Evolutionary conservation across 306 rosid species (phyloP).

Genomic region (Malus sylvestris): DNA sequence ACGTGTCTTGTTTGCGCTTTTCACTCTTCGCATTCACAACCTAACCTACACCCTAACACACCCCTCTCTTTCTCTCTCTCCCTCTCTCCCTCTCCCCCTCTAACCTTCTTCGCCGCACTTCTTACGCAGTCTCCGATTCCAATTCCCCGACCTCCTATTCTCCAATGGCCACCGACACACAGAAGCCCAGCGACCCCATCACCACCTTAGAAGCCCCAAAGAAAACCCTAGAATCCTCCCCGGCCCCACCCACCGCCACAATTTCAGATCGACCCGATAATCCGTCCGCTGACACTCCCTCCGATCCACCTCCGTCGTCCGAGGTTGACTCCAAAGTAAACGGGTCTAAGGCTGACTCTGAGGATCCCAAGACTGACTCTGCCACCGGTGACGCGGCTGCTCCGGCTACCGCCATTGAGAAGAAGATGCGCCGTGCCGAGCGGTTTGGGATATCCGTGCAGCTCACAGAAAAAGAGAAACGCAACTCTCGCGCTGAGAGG

Average conservation of each 20-base stretch:
- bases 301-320: slow-evolving; percentile 7
- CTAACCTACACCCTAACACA: neutral
- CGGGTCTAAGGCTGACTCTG: slow-evolving; percentile 19
- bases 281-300: neutral
- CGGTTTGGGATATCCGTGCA: slow-evolving; percentile 82
- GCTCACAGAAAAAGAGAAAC: slow-evolving; percentile 72
- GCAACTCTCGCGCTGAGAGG: slow-evolving; percentile 91
- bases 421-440: slow-evolving; percentile 87
- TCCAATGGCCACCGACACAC: slow-evolving; percentile 49
- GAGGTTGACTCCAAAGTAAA: neutral
- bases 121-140: slow-evolving; percentile 25
- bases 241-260: slow-evolving; percentile 7
- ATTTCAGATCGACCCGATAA: slow-evolving; percentile 24
- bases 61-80: neutral
- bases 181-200: slow-evolving; percentile 22
- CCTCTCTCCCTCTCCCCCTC: neutral
- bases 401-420: slow-evolving; percentile 43
- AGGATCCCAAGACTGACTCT: slow-evolving; percentile 25
- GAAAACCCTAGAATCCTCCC: slow-evolving; percentile 41
- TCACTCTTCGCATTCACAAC: neutral
- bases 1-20: neutral
- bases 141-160: neutral
- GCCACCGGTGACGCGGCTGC: slow-evolving; percentile 11
- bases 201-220: slow-evolving; percentile 43
- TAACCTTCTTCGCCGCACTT: neutral